phyloP scores from a whole-genome alignment of 192 early-diverging fungal species.

The Coemansia sp. region DNA sequence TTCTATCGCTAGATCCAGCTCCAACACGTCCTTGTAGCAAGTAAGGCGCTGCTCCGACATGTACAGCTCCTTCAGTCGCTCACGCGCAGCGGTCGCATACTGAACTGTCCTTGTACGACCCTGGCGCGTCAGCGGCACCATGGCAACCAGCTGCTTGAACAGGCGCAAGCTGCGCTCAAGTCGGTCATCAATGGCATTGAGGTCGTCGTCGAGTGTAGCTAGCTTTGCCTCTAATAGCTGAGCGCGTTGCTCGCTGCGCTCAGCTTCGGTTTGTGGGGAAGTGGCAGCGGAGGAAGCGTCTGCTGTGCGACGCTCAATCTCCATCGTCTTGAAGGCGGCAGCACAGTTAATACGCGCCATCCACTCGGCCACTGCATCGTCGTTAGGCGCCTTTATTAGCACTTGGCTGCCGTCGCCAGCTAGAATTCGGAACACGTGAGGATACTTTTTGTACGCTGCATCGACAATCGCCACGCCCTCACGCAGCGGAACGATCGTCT shows the following conservation, averaged over 20 bases:
- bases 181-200: constrained; percentile 55
- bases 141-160: constrained; percentile 65
- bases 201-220: constrained; percentile 55
- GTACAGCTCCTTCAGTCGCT: constrained; percentile 60
- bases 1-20: constrained; percentile 61
- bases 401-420: constrained; percentile 74
- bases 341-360: constrained; percentile 82
- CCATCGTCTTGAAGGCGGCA: constrained; percentile 69
- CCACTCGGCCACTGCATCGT: constrained; percentile 79
- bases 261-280: not conserved
- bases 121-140: constrained; percentile 74
- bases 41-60: constrained; percentile 65
- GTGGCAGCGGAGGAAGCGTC: not conserved
- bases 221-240: constrained; percentile 52
- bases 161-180: constrained; percentile 64
- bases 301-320: constrained; percentile 36
- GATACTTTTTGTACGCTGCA: constrained; percentile 72
- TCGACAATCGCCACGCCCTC: constrained; percentile 74
- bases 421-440: constrained; percentile 76
- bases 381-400: constrained; percentile 67
- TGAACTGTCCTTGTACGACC: constrained; percentile 62
- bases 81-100: constrained; percentile 46
- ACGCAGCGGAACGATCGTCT: constrained; percentile 62
- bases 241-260: constrained; percentile 21
- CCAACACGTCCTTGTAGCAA: constrained; percentile 74